Conservation (phyloP, 2,329 filamentous ascomycete species). For the Orbilia javanica region DNA sequence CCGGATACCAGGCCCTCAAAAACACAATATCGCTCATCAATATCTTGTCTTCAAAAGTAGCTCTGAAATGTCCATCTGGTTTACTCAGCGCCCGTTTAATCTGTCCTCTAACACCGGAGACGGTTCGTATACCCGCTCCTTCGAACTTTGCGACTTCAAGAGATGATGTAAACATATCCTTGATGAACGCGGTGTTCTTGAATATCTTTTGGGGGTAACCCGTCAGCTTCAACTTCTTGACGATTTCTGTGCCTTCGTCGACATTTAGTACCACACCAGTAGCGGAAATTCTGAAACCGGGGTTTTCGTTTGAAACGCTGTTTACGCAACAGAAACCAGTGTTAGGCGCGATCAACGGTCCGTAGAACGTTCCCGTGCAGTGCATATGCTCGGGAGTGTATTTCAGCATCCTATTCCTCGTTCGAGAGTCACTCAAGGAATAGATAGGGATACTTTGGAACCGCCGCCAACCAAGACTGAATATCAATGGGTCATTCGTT, state of each 20-base stretch:
- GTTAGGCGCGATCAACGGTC: slow-evolving; percentile 92
- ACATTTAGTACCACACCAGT: slow-evolving; percentile 94
- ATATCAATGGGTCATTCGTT: slow-evolving; percentile 96
- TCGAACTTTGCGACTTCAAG: slow-evolving; percentile 99
- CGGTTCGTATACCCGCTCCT: slow-evolving; percentile 93
- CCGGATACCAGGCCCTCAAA: slow-evolving; percentile 94
- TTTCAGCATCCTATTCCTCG: slow-evolving; percentile 96
- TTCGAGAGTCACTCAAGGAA: slow-evolving; percentile 92
- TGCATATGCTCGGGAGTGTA: slow-evolving; percentile 99
- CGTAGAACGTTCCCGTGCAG: slow-evolving; percentile 96
- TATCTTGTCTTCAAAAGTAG: slow-evolving; percentile 98
- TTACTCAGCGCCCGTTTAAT: slow-evolving; percentile 96
- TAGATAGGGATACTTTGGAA: slow-evolving; percentile 95
- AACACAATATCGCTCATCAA: slow-evolving; percentile 97
- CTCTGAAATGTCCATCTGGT: slow-evolving; percentile 94
- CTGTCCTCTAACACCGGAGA: slow-evolving; percentile 93
- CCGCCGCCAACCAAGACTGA: slow-evolving; percentile 94
- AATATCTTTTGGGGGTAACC: slow-evolving; percentile 96
- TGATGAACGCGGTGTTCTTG: slow-evolving; percentile 99
- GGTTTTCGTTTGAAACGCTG: slow-evolving; percentile 79
- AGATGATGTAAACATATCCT: slow-evolving; percentile 94
- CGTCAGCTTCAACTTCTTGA: slow-evolving; percentile 98
- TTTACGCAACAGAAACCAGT: slow-evolving; percentile 96
- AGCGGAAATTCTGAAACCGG: slow-evolving; percentile 93
- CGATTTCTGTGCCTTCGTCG: slow-evolving; percentile 95